phyloP scores from a whole-genome alignment of 345 rosid species.

The Leavenworthia alabamica region DNA sequence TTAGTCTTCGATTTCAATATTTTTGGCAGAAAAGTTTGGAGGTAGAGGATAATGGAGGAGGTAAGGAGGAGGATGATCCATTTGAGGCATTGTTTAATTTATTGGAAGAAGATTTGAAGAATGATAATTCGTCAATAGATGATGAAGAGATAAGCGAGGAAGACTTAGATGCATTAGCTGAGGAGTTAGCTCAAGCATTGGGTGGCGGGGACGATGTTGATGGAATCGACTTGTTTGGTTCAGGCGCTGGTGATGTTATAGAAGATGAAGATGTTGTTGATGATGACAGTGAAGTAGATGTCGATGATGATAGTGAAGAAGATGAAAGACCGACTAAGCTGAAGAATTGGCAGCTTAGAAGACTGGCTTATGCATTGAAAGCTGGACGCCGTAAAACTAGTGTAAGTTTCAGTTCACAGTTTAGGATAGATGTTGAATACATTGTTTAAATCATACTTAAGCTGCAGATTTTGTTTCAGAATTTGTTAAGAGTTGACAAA shows the following conservation, averaged over 20 bases:
- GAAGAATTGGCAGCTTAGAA: slow-evolving; percentile 83
- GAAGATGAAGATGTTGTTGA: slow-evolving; percentile 15
- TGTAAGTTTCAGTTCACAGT: slow-evolving; percentile 39
- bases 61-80: slow-evolving; percentile 63
- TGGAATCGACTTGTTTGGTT: slow-evolving; percentile 30
- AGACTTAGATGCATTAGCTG: slow-evolving; percentile 66
- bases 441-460: too few species aligned
- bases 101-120: slow-evolving; percentile 69
- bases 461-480: too few species aligned
- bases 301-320: slow-evolving; percentile 36
- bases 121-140: slow-evolving; percentile 38
- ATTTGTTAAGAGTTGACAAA: too few species aligned
- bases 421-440: neutral
- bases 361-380: slow-evolving; percentile 72
- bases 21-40: slow-evolving; percentile 29
- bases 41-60: slow-evolving; percentile 13
- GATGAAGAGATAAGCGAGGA: slow-evolving; percentile 58
- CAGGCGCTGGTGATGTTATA: slow-evolving; percentile 20
- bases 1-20: neutral
- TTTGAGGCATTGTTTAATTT: slow-evolving; percentile 62
- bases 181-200: slow-evolving; percentile 48
- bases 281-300: too few species aligned
- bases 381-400: slow-evolving; percentile 76
- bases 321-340: slow-evolving; percentile 46
- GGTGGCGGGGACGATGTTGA: slow-evolving; percentile 46